A percentile compares a stretch with the other conserved stretches of the same genome.
Evolutionary conservation across 306 rosid species (phyloP).

Genomic region (Lagenaria siceraria): DNA sequence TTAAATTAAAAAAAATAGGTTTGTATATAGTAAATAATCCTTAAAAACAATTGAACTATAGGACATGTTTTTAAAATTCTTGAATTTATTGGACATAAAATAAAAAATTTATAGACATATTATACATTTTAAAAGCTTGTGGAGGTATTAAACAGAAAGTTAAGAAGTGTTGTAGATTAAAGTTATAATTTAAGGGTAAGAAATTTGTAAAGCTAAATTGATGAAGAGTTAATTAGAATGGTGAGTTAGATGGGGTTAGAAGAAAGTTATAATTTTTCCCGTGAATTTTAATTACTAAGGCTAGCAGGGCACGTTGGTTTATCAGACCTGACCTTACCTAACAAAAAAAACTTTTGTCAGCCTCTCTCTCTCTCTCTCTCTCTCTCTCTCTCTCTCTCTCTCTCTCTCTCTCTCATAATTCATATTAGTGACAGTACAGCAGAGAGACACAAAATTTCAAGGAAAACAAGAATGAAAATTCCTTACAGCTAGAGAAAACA

Average conservation of each 20-base stretch:
- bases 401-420: conserved; percentile 5
- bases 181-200: too few species aligned
- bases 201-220: too few species aligned
- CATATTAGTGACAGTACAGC: conserved; percentile 3
- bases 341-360: conserved; percentile 12
- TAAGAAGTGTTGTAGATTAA: too few species aligned
- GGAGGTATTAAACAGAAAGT: too few species aligned
- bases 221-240: too few species aligned
- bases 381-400: conserved; percentile 12
- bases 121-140: too few species aligned
- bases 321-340: conserved; percentile 28
- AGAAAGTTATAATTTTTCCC: neutral
- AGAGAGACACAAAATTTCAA: conserved; percentile 6
- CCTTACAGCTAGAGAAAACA: conserved; percentile 24
- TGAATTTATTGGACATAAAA: too few species aligned
- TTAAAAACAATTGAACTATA: too few species aligned
- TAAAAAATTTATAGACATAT: too few species aligned
- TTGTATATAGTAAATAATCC: too few species aligned
- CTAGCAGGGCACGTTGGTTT: conserved; percentile 13
- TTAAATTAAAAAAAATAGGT: too few species aligned
- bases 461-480: conserved; percentile 30
- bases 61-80: too few species aligned
- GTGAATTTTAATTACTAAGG: neutral
- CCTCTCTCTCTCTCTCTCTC: conserved; percentile 3
- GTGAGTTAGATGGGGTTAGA: neutral